phyloP scores from a whole-genome alignment of 1,284 basidiomycete genomes.

The Malassezia dermatis region DNA sequence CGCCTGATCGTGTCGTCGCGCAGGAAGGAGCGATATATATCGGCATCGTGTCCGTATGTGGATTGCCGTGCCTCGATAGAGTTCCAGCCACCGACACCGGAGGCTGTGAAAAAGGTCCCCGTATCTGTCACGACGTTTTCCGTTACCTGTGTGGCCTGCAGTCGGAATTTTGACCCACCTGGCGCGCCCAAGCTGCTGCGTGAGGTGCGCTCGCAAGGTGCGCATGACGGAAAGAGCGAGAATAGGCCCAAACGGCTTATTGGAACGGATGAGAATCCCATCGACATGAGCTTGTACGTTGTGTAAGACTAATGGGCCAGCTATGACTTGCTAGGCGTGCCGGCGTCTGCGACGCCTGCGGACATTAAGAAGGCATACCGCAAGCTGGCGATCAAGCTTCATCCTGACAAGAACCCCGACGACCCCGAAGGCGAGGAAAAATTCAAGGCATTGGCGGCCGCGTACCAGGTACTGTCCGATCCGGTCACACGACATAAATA shows the following conservation, averaged over 20 bases:
- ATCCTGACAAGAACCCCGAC: constrained; percentile 70
- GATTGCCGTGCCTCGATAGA: constrained; percentile 39
- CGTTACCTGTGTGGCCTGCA: constrained; percentile 39
- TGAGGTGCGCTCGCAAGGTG: constrained; percentile 22
- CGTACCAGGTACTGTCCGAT: constrained; percentile 61
- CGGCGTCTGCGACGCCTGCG: constrained; percentile 64
- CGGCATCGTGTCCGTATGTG: constrained; percentile 38
- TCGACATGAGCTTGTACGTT: constrained; percentile 41
- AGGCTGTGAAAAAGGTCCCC: constrained; percentile 23
- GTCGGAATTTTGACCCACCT: constrained; percentile 42
- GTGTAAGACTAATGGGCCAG: constrained; percentile 1
- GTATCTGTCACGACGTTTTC: constrained; percentile 35
- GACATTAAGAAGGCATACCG: constrained; percentile 95
- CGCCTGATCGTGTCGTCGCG: constrained; percentile 25
- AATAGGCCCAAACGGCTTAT: constrained; percentile 30
- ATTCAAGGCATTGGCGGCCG: constrained; percentile 56
- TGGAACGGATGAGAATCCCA: constrained; percentile 44
- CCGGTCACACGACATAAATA: constrained; percentile 74
- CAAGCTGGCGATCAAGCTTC: constrained; percentile 78
- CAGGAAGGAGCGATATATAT: constrained; percentile 32
- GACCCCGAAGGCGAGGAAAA: constrained; percentile 80
- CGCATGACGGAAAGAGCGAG: constrained; percentile 21
- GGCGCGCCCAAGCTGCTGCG: constrained; percentile 33
- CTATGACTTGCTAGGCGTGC: constrained; percentile 61
- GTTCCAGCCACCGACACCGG: constrained; percentile 27